Base-by-base conservation (phyloP, 176 grass and related monocot genomes). In the Aegilops bicornis region DNA sequence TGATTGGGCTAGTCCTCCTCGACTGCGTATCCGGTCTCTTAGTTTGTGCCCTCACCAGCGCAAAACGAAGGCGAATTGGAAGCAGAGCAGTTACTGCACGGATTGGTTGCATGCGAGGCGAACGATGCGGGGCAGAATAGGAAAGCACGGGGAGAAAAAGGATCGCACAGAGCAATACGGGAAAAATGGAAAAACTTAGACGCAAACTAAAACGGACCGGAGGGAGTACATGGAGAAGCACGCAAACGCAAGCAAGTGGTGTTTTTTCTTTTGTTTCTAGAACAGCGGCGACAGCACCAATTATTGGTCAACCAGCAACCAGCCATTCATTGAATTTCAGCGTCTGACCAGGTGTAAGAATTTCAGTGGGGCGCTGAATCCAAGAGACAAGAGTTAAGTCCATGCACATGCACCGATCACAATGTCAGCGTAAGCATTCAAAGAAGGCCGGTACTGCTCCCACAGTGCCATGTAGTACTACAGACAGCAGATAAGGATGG, bases 401-500 rank as follows among this genome's bases (percentile, higher is more conserved):
- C 33, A 39, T 14, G 69, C 68, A 45, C 81, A 52, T 54, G 80
- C 82, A 6, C 31, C 52, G 29, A 84, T 81, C 58, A 70, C 62
- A 77, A 64, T 78, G 86, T 78, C 89, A 91, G 80, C 86, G 63
- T 22, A 70, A 85, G 81, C 78, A 88, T 91, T 91, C 86, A 78
- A 58, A 8, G 52, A 58, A 58, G 52, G 7, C 0, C 1, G 52
- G 52, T 58, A 58, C 52, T 58, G 6, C 52, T 58, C 17, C 2
- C 20, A 58, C 52, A 54, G 50, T 54, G 50, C 2, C 50, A 6
- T 54, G 15, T 1, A 52, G 1, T 40, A 40, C 39, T 10, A 11
- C 8, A 7, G 35, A 36, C 22, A 40, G 17, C 23, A 65, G 77
- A 91, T 77, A 78, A 88, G 82, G 50, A 39, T 14, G 30, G 52